phyloP scores from a whole-genome alignment of 169 alveolate species.

The Theileria orientalis region DNA sequence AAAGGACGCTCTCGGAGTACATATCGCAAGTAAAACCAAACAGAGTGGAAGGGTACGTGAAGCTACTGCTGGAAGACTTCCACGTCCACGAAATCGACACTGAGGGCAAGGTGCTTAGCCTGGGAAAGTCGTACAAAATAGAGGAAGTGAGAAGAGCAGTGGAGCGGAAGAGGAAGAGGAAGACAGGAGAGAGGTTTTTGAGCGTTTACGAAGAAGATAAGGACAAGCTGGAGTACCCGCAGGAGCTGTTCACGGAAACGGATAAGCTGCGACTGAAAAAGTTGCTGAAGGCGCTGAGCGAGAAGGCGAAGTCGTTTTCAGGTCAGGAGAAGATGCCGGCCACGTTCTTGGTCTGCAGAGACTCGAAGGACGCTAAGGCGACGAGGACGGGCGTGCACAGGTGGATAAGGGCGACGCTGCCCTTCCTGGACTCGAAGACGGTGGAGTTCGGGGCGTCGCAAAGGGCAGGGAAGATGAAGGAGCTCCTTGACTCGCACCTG shows the following conservation, averaged over 20 bases:
- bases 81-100: conserved; percentile 61
- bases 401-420: conserved; percentile 42
- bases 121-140: background rate
- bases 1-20: conserved; percentile 45
- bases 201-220: background rate
- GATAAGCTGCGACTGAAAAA: conserved; percentile 30
- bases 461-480: background rate
- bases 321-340: background rate
- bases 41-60: conserved; percentile 47
- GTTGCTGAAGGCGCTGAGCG: conserved; percentile 15
- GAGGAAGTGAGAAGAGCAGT: conserved; percentile 23
- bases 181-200: conserved; percentile 36
- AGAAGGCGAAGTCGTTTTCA: background rate
- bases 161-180: conserved; percentile 20
- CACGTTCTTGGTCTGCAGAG: background rate
- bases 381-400: conserved; percentile 28
- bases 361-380: conserved; percentile 20
- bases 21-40: conserved; percentile 30
- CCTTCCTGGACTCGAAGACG: conserved; percentile 51
- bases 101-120: conserved; percentile 21
- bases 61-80: conserved; percentile 46
- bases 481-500: background rate
- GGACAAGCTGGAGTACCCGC: conserved; percentile 38
- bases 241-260: conserved; percentile 23
- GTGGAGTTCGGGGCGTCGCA: background rate